These are phyloP conservation scores for Melaleuca alternifolia DNA, from an alignment of 345 rosid genomes.

Conservation along the genomic window DNA sequence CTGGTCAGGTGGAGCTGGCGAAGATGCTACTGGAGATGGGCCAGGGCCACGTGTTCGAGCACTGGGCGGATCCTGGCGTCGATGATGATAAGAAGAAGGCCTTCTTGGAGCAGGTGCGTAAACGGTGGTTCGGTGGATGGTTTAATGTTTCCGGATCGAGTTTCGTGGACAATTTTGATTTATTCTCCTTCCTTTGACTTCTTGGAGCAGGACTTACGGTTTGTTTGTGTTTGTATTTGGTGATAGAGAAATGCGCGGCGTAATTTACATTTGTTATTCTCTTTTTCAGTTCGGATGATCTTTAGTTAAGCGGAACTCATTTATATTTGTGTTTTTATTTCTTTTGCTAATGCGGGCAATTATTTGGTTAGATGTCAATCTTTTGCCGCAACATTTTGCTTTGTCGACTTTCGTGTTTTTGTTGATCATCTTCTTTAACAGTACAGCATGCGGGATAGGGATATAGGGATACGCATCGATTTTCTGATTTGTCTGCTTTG, in stretches of 20 bases:
- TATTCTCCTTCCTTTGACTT: not conserved
- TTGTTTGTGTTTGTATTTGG: not conserved
- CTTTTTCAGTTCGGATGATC: not conserved
- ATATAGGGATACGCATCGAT: not conserved
- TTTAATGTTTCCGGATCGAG: not conserved
- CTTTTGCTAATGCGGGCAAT: not conserved
- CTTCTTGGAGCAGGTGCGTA: constrained; percentile 59
- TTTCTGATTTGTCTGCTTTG: not conserved
- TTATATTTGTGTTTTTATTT: not conserved
- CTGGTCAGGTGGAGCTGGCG: constrained; percentile 56
- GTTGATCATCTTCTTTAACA: not conserved
- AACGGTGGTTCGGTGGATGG: not conserved
- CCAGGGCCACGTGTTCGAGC: constrained; percentile 62
- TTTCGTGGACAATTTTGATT: not conserved
- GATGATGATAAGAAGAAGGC: constrained; percentile 52
- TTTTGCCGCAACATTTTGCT: not conserved
- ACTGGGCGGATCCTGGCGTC: constrained; percentile 72
- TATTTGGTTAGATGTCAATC: not conserved
- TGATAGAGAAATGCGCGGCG: not conserved
- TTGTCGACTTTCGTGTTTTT: not conserved
- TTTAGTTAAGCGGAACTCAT: not conserved
- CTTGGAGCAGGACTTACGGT: not conserved
- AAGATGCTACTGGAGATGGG: constrained; percentile 56
- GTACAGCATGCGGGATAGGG: not conserved
- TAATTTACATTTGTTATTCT: not conserved